These are phyloP conservation scores for Solanum verrucosum DNA, from an alignment of 257 asterid genomes.

Conservation along the genomic window DNA sequence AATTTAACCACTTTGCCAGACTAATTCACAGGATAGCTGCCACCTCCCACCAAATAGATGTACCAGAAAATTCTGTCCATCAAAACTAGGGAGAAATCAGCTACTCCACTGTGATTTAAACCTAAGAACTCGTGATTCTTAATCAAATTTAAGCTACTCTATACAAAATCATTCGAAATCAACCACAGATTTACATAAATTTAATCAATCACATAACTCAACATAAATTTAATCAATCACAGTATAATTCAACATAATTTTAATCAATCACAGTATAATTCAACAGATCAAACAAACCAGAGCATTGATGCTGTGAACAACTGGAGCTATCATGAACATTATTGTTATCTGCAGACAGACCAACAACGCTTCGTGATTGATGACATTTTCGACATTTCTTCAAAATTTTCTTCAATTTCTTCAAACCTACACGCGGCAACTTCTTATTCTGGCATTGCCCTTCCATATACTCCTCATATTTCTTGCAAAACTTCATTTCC, in stretches of 20 bases:
- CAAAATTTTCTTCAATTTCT: conserved; percentile 77
- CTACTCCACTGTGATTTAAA: neutral
- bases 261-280: neutral
- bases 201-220: neutral
- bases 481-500: conserved; percentile 87
- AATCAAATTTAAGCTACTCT: neutral
- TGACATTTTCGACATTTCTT: conserved; percentile 52
- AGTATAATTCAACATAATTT: neutral
- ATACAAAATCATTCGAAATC: neutral
- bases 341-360: neutral
- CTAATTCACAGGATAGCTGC: neutral
- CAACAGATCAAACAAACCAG: conserved; percentile 30
- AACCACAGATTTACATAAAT: neutral
- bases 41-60: neutral
- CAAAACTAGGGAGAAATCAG: neutral
- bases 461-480: conserved; percentile 83
- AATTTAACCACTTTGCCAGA: neutral
- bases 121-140: neutral
- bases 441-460: conserved; percentile 43
- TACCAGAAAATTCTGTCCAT: rapidly evolving
- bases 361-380: neutral
- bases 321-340: conserved; percentile 13
- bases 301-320: conserved; percentile 56
- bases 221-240: neutral
- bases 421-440: conserved; percentile 72